phyloP scores from a whole-genome alignment of 2,329 filamentous ascomycete genomes.

The Escovopsis weberi region DNA sequence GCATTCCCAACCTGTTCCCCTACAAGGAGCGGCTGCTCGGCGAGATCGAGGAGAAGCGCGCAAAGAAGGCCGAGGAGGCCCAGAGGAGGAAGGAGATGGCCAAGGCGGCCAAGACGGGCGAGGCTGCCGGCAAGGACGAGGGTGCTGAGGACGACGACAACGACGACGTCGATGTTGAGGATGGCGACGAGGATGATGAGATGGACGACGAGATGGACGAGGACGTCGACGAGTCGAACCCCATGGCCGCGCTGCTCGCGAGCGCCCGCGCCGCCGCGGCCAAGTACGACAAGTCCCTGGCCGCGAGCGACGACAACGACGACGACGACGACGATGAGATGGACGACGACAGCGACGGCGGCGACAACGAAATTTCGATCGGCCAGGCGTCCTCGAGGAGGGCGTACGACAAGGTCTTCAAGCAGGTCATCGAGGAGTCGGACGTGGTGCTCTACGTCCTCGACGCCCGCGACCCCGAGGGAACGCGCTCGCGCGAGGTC shows the following conservation, averaged over 20 bases:
- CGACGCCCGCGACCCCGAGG: conserved; percentile 81
- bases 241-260: conserved; percentile 81
- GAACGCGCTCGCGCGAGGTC: conserved; percentile 78
- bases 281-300: conserved; percentile 54
- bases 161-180: conserved; percentile 27
- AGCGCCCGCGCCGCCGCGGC: conserved; percentile 67
- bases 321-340: conserved; percentile 31
- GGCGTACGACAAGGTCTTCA: conserved; percentile 93
- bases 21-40: conserved; percentile 93
- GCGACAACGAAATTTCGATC: conserved; percentile 31
- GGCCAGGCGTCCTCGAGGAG: conserved; percentile 55
- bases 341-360: conserved; percentile 29
- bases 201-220: conserved; percentile 35
- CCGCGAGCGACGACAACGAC: conserved; percentile 31
- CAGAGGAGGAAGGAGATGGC: conserved; percentile 56
- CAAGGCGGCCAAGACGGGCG: conserved; percentile 48
- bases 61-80: conserved; percentile 67
- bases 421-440: conserved; percentile 75
- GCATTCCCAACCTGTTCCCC: conserved; percentile 92
- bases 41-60: conserved; percentile 81
- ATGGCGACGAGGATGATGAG: conserved; percentile 31
- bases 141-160: conserved; percentile 28
- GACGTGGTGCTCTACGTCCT: conserved; percentile 89
- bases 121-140: conserved; percentile 24
- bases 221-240: conserved; percentile 58